Base-by-base conservation (phyloP, 2,329 filamentous ascomycete genomes). In the Curvularia eragrostidis region DNA sequence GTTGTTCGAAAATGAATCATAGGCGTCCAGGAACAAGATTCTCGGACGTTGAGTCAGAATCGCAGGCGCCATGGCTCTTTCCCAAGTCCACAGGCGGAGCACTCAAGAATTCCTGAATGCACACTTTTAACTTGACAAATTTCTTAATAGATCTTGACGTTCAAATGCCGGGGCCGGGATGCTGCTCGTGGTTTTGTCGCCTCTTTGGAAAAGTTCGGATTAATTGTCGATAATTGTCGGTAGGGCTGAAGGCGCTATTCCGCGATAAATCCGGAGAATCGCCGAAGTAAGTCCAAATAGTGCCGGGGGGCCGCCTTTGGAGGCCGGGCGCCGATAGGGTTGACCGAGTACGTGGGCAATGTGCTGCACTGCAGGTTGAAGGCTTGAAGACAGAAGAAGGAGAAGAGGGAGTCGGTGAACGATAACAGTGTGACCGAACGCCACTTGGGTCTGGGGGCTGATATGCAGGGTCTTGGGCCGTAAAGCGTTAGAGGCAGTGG, bases 1-100 rank as follows among this genome's bases (percentile, higher is more conserved):
- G 79, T 97, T 98, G 79, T 96, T 93, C 54, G 93, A 91, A 78
- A 97, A 99, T 41, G 93, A 97, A 80, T 99, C 95, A 78, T 96
- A 96, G 61, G 94, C 93, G 76, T 98, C 95, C 66, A 99, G 83
- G 78, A 96, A 97, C 62, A 98, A 86, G 61, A 98, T 89, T 59
- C 81, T 81, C 18, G 65, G 64, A 46, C 63, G 63, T 52, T 63
- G 63, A 55, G 63, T 66, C 51, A 63, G 53, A 57, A 68, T 49
- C 32, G 68, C 68, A 43, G 68, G 68, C 49, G 74, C 67, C 74
- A 76, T 75, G 30, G 44, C 44, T 48, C 30, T 41, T 23, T 44
- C 12, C 5, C 24, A 10, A 21, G 18, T 54, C 15, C 9, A 21
- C n/a, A 46, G 55, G 23, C 19, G 18, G 24, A 26, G 32, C 4